Evolutionary conservation across 169 alveolate species (phyloP).

Genomic region (Cryptosporidium andersoni): DNA sequence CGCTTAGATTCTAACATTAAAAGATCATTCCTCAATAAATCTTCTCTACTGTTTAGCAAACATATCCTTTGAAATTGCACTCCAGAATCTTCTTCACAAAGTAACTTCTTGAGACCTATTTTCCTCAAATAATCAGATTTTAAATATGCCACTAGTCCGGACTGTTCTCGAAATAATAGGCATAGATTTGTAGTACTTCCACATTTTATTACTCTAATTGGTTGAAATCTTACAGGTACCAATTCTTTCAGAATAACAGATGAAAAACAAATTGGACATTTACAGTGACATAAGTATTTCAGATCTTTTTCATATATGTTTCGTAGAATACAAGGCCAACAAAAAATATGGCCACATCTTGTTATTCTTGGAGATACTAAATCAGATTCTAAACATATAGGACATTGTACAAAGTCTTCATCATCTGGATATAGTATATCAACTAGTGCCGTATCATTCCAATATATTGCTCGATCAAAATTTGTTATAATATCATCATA

Average conservation of each 20-base stretch:
- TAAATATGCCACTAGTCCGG: conserved; percentile 12
- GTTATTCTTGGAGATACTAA: conserved; percentile 50
- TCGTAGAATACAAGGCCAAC: conserved; percentile 69
- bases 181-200: conserved; percentile 38
- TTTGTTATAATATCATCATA: not conserved
- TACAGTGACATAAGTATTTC: not conserved
- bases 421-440: conserved; percentile 45
- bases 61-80: conserved; percentile 61
- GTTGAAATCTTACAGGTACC: conserved; percentile 53
- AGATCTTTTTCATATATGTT: conserved; percentile 9
- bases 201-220: conserved; percentile 1
- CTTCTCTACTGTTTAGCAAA: conserved; percentile 1
- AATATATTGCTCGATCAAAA: conserved; percentile 6
- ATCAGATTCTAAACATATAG: conserved; percentile 59
- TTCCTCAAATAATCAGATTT: not conserved
- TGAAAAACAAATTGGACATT: conserved; percentile 63
- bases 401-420: conserved; percentile 57
- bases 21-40: conserved; percentile 19
- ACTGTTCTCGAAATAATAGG: conserved; percentile 34
- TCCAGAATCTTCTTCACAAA: conserved; percentile 23
- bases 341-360: conserved; percentile 61
- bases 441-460: conserved; percentile 39
- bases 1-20: conserved; percentile 31
- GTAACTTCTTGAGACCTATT: not conserved
- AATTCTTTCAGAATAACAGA: conserved; percentile 25